Conservation (phyloP, 2,329 filamentous ascomycete species). For the Dactylonectria estremocensis region DNA sequence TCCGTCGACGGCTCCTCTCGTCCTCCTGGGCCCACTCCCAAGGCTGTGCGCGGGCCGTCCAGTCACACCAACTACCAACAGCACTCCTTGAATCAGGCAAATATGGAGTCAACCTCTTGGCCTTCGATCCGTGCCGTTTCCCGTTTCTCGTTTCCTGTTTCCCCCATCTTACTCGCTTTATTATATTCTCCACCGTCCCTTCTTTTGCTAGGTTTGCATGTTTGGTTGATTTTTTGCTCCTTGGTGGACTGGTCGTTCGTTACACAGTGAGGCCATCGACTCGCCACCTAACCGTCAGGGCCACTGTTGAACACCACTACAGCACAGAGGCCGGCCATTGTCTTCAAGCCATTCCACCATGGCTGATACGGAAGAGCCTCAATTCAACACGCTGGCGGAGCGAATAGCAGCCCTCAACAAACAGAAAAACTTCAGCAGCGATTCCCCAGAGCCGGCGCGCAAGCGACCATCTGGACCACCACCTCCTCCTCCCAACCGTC, state of each 20-base stretch:
- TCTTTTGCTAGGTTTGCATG: slow-evolving; percentile 12
- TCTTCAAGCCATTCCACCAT: slow-evolving; percentile 55
- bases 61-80: slow-evolving; percentile 36
- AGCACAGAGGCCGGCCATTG: background rate
- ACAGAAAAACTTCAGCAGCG: slow-evolving; percentile 71
- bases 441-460: slow-evolving; percentile 60
- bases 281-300: background rate
- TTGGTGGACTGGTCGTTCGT: slow-evolving; percentile 10
- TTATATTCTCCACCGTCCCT: slow-evolving; percentile 31
- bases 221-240: background rate
- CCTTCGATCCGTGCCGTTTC: slow-evolving; percentile 29
- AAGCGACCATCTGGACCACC: slow-evolving; percentile 51
- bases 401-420: slow-evolving; percentile 76
- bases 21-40: slow-evolving; percentile 40
- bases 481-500: slow-evolving; percentile 60
- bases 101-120: slow-evolving; percentile 20
- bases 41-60: slow-evolving; percentile 45
- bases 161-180: slow-evolving; percentile 15
- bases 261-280: background rate
- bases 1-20: slow-evolving; percentile 35
- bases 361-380: slow-evolving; percentile 74
- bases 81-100: slow-evolving; percentile 41
- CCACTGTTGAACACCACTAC: background rate
- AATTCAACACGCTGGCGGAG: slow-evolving; percentile 73
- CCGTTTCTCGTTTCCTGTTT: slow-evolving; percentile 17